phyloP scores from a whole-genome alignment of 2,329 filamentous ascomycete species.

The Hortaea werneckii region DNA sequence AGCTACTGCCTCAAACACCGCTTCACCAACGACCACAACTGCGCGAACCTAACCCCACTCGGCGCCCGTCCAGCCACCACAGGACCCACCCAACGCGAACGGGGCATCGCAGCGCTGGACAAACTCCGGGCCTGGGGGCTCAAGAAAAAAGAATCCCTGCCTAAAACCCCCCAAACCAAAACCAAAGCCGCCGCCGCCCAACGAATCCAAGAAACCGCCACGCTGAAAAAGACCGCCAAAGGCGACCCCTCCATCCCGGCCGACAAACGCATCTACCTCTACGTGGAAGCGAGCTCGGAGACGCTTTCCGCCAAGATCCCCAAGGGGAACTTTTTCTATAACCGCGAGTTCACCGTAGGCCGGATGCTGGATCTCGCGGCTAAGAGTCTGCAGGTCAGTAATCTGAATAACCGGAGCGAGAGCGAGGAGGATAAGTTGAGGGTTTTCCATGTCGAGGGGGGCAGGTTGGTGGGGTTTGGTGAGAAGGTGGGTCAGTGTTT shows the following conservation, averaged over 20 bases:
- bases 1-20: constrained; percentile 72
- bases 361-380: constrained; percentile 70
- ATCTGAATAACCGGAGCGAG: constrained; percentile 68
- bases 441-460: constrained; percentile 88
- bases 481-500: constrained; percentile 69
- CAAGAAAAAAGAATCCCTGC: constrained; percentile 43
- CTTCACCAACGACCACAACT: constrained; percentile 72
- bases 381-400: constrained; percentile 65
- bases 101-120: constrained; percentile 63
- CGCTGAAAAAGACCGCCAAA: constrained; percentile 77
- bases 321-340: constrained; percentile 44
- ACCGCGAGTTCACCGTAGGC: constrained; percentile 75
- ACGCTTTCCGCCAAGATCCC: constrained; percentile 77
- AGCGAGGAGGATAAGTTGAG: constrained; percentile 71
- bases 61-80: constrained; percentile 35
- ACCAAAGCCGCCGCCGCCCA: constrained; percentile 50
- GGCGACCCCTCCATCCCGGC: constrained; percentile 71
- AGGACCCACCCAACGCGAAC: constrained; percentile 45
- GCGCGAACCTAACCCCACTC: constrained; percentile 58
- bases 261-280: constrained; percentile 82
- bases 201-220: constrained; percentile 59
- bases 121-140: constrained; percentile 72
- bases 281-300: constrained; percentile 81
- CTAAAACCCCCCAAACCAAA: constrained; percentile 41
- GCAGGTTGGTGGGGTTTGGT: constrained; percentile 72